Conservation (phyloP, 148 eudicot genomes). For the Silene conica region DNA sequence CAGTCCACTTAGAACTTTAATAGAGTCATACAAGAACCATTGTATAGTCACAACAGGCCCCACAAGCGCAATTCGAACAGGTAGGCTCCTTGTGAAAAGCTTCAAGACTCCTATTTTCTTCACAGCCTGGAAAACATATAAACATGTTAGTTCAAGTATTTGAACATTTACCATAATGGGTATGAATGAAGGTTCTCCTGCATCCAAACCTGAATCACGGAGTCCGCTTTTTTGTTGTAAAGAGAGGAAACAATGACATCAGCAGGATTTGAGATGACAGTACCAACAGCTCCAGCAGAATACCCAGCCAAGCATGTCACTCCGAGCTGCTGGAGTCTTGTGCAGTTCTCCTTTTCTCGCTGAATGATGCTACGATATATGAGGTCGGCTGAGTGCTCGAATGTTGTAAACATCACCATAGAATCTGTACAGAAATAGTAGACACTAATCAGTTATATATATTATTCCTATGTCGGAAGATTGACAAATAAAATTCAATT, state of each 20-base stretch:
- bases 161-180: not conserved
- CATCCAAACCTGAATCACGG: conserved; percentile 48
- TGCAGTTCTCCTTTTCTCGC: conserved; percentile 67
- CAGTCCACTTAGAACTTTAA: conserved; percentile 82
- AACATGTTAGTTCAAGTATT: conserved; percentile 1
- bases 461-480: too few relatives aligned
- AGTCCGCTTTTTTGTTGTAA: conserved; percentile 69
- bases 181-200: not conserved
- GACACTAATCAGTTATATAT: too few relatives aligned
- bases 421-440: conserved; percentile 52
- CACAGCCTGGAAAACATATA: conserved; percentile 47
- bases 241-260: conserved; percentile 83
- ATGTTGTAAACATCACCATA: conserved; percentile 92
- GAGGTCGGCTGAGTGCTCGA: conserved; percentile 79
- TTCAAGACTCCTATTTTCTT: conserved; percentile 73
- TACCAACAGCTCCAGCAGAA: conserved; percentile 86
- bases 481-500: too few relatives aligned
- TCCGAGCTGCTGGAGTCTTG: conserved; percentile 77
- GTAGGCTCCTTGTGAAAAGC: conserved; percentile 89
- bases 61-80: conserved; percentile 73
- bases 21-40: conserved; percentile 86
- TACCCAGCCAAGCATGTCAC: conserved; percentile 90
- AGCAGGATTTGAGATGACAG: conserved; percentile 83
- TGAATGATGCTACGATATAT: conserved; percentile 52
- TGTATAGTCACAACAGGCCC: conserved; percentile 92